Percentiles rank a stretch among this genome's conserved stretches.
These are phyloP conservation scores for Neoboletus brunneissimus DNA, from an alignment of 768 basidiomycete species.

Conservation along the genomic window DNA sequence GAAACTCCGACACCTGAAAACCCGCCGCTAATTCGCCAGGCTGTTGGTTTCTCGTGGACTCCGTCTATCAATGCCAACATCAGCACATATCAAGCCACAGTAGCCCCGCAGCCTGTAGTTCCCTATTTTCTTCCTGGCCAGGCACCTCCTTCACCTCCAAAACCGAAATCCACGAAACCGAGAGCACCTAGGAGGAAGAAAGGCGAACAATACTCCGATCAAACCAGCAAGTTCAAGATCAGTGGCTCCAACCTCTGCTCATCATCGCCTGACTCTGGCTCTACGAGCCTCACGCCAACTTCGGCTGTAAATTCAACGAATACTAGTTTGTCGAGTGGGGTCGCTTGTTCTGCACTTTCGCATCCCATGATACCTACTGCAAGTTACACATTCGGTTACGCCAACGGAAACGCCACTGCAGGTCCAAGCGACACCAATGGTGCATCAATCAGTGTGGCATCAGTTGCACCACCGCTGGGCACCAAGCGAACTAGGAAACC, in stretches of 20 bases:
- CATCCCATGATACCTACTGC: slow-evolving; percentile 2
- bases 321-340: not conserved
- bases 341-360: not conserved
- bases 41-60: slow-evolving; percentile 50
- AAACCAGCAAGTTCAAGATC: slow-evolving; percentile 51
- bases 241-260: slow-evolving; percentile 18
- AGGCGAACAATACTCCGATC: slow-evolving; percentile 41
- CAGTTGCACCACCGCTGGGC: not conserved
- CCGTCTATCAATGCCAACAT: slow-evolving; percentile 27
- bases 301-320: slow-evolving; percentile 16
- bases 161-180: slow-evolving; percentile 27
- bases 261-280: slow-evolving; percentile 32
- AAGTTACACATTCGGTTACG: not conserved
- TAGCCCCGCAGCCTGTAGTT: slow-evolving; percentile 20
- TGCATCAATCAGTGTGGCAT: not conserved
- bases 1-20: slow-evolving; percentile 47
- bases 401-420: slow-evolving; percentile 4
- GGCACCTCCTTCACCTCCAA: slow-evolving; percentile 22
- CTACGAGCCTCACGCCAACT: slow-evolving; percentile 34
- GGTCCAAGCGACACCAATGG: not conserved
- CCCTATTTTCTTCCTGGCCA: slow-evolving; percentile 57
- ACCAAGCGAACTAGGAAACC: slow-evolving; percentile 15
- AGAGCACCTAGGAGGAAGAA: slow-evolving; percentile 32
- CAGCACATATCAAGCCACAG: slow-evolving; percentile 30
- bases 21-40: slow-evolving; percentile 55